Evolutionary conservation across 2,329 filamentous ascomycete species (phyloP).

Genomic region (Trichoderma breve): DNA sequence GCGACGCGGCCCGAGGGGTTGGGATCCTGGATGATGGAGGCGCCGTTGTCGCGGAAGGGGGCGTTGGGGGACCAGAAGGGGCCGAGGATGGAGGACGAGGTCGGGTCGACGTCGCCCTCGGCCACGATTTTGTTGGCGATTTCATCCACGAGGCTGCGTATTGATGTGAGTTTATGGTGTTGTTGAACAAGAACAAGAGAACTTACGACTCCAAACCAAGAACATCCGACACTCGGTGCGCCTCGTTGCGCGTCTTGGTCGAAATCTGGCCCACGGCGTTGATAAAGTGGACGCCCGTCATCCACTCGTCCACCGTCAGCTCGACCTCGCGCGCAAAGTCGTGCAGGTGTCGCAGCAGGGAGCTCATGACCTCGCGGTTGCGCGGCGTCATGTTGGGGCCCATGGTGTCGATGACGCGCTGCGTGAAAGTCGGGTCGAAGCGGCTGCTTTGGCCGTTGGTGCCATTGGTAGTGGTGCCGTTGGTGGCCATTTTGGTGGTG

Average conservation of each 20-base stretch:
- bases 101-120: conserved; percentile 60
- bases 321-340: conserved; percentile 77
- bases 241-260: conserved; percentile 68
- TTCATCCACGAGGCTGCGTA: conserved; percentile 53
- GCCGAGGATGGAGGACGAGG: conserved; percentile 73
- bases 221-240: conserved; percentile 69
- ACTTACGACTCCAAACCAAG: conserved; percentile 70
- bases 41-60: conserved; percentile 67
- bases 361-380: conserved; percentile 60
- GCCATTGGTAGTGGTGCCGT: background rate
- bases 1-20: conserved; percentile 58
- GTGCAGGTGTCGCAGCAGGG: conserved; percentile 70
- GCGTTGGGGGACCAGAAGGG: conserved; percentile 77
- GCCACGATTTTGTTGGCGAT: conserved; percentile 64
- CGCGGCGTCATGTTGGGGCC: conserved; percentile 66
- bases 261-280: conserved; percentile 71
- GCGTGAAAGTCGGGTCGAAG: conserved; percentile 77
- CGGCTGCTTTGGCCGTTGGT: conserved; percentile 28
- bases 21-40: conserved; percentile 63
- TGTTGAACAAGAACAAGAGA: too few species aligned
- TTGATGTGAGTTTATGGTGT: background rate
- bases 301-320: conserved; percentile 74
- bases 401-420: conserved; percentile 70
- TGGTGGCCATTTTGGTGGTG: background rate
- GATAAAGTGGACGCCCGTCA: conserved; percentile 70